These are phyloP conservation scores for Amauroascus verrucosus DNA, from an alignment of 2,329 filamentous ascomycete species.

Conservation along the genomic window DNA sequence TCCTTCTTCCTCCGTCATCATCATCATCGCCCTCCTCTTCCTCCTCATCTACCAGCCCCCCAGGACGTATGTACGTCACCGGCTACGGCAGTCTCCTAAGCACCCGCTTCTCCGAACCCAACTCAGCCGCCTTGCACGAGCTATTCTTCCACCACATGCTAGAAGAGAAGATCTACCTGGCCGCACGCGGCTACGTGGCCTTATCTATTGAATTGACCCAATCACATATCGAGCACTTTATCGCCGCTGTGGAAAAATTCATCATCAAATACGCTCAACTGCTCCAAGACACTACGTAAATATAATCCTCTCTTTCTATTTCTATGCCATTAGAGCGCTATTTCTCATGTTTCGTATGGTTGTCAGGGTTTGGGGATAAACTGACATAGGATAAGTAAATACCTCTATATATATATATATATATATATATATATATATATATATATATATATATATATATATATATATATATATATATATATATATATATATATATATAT, in stretches of 20 bases:
- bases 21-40: too few species aligned
- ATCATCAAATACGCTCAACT: background rate
- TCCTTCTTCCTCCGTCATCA: background rate
- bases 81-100: slow-evolving; percentile 25
- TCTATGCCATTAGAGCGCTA: too few species aligned
- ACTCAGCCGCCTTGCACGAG: slow-evolving; percentile 18
- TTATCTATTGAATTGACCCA: slow-evolving; percentile 22
- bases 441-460: too few species aligned
- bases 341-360: too few species aligned
- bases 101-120: slow-evolving; percentile 22
- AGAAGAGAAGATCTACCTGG: slow-evolving; percentile 22
- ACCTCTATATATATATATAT: too few species aligned
- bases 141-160: slow-evolving; percentile 26
- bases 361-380: too few species aligned
- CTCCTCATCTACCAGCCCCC: background rate
- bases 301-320: too few species aligned
- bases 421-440: too few species aligned
- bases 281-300: background rate
- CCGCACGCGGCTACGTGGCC: slow-evolving; percentile 25
- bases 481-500: too few species aligned
- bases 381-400: too few species aligned
- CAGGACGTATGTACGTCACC: slow-evolving; percentile 22
- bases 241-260: background rate
- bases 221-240: background rate
- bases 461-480: too few species aligned